Base-by-base conservation (phyloP, 805 yeast genomes). In the Wickerhamiella australiensis region DNA sequence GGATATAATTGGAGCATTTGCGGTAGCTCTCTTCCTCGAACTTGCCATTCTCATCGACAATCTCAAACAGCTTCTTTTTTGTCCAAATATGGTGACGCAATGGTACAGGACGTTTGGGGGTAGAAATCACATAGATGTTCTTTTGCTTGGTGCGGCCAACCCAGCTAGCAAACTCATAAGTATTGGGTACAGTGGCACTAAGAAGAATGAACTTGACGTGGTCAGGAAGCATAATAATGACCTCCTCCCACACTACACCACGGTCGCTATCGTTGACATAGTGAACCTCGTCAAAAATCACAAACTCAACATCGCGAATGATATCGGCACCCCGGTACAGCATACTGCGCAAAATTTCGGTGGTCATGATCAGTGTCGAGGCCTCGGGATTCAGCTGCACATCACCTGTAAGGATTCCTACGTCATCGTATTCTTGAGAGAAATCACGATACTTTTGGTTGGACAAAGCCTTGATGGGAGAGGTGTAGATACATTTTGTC, bases 241-340 rank as follows among this genome's bases (percentile, higher is more conserved):
- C 96, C 67, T 92, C 98, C 68, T 92, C 98, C 98, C 98, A 92
- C 3, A 92, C 98, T 12, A 92, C 98, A 61, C 98, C 98, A 65
- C 98, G 79, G 59, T 86, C 95, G 51, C 85, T 81, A 68, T 92
- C 98, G 64, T 92, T 92, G 54, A 92, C 96, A 62, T 92, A 92
- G 66, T 92, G 98, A 1, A 92, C 98, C 63, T 92, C 98, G 68
- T 92, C 98, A 63, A 92, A 92, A 37, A 92, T 87, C 23, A 92
- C 96, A 71, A 88, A 92, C 61, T 90, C 98, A 20, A 92, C 96
- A 66, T 92, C 98, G 64, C 98, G 75, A 58, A 92, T 88, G 42
- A 92, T 66, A 68, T 92, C 98, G 0, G 97, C 95, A 53, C 98
- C 98, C 60, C 95, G 73, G 61, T 92, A 92, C 35, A 92, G 74